Evolutionary conservation across 352 stramenopile species (phyloP).

Genomic region (Pythium oligandrum): DNA sequence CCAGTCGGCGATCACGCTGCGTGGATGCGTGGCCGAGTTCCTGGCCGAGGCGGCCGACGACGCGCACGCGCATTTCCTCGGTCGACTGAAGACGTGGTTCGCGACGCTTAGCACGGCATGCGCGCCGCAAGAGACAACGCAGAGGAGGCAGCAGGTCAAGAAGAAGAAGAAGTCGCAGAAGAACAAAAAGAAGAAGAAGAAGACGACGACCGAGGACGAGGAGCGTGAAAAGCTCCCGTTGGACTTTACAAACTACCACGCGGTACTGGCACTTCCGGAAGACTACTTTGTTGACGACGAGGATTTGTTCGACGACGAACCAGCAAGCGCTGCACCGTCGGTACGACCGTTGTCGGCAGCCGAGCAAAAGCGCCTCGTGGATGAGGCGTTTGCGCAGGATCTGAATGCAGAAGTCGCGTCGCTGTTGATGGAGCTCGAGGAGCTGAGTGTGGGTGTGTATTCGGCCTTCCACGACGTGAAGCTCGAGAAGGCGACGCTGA

Average conservation of each 20-base stretch:
- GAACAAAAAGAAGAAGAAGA: too few relatives aligned
- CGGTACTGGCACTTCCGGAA: slow-evolving; percentile 1
- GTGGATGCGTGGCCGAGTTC: slow-evolving; percentile 5
- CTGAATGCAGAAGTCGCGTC: slow-evolving; percentile 18
- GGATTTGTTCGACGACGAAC: too few relatives aligned
- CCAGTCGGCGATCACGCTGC: slow-evolving; percentile 8
- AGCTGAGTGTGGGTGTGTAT: slow-evolving; percentile 13
- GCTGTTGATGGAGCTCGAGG: slow-evolving; percentile 25
- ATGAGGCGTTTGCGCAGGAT: slow-evolving; percentile 21
- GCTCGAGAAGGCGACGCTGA: slow-evolving; percentile 23
- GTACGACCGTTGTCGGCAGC: too few relatives aligned
- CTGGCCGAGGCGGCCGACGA: slow-evolving; percentile 3
- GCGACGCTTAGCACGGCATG: not conserved
- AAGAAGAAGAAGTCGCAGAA: too few relatives aligned
- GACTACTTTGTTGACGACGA: slow-evolving; percentile 6
- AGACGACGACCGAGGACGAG: too few relatives aligned
- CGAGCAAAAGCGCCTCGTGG: not conserved
- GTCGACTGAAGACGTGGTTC: slow-evolving; percentile 2
- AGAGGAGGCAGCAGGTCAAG: too few relatives aligned
- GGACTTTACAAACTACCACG: slow-evolving; percentile 5
- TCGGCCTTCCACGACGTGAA: slow-evolving; percentile 25
- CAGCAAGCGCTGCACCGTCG: too few relatives aligned
- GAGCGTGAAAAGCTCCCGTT: too few relatives aligned
- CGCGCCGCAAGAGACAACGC: too few relatives aligned
- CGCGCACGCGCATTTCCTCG: slow-evolving; percentile 5